These are phyloP conservation scores for Vaccinium myrtillus DNA, from an alignment of 148 eudicot genomes.

Conservation along the genomic window DNA sequence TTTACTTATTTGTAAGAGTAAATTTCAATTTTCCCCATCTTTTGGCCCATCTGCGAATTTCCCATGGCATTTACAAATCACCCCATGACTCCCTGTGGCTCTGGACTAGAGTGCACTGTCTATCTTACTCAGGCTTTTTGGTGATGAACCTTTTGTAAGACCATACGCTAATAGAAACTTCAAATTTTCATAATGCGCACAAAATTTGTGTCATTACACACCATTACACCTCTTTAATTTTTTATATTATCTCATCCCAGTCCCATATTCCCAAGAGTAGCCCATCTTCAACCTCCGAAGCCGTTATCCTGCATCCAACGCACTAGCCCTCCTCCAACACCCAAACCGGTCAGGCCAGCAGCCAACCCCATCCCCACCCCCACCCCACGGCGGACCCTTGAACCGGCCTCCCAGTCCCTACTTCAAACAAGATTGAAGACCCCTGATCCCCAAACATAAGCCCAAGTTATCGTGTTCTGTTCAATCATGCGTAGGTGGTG, in stretches of 20 bases:
- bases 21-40: neutral
- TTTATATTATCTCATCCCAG: neutral
- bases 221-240: neutral
- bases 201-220: neutral
- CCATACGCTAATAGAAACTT: too few species aligned
- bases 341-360: neutral
- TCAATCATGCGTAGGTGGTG: neutral
- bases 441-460: neutral
- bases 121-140: too few species aligned
- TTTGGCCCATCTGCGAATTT: neutral
- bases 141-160: too few species aligned
- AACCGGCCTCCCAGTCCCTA: neutral
- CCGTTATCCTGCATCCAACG: neutral
- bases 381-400: neutral
- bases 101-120: too few species aligned
- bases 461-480: neutral
- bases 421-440: neutral
- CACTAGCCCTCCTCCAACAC: neutral
- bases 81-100: neutral
- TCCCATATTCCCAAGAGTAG: neutral
- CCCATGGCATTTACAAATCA: neutral
- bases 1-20: neutral
- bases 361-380: neutral
- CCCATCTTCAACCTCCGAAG: neutral
- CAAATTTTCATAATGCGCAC: too few species aligned